These are phyloP conservation scores for Clavispora santaluciae DNA, from an alignment of 805 yeast genomes.

Conservation along the genomic window DNA sequence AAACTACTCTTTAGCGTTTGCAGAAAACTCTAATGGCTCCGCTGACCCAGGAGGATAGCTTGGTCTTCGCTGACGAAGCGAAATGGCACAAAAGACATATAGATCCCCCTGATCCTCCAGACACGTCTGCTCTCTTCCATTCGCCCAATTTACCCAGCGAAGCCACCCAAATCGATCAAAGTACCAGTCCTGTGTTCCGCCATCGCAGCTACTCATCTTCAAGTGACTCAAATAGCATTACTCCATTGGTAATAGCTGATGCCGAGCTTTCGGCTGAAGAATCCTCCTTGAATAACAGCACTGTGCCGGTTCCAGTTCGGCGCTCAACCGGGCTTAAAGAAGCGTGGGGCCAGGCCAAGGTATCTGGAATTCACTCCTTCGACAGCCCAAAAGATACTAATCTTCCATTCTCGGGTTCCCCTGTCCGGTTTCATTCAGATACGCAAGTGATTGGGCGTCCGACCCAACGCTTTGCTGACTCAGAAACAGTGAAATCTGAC, in stretches of 20 bases:
- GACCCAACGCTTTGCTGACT: not conserved
- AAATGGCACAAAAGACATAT: not conserved
- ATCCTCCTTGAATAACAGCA: too few relatives aligned
- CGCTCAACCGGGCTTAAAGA: not conserved
- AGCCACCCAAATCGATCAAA: slow-evolving; percentile 8
- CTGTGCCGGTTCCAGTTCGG: too few relatives aligned
- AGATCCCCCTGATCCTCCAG: slow-evolving; percentile 4
- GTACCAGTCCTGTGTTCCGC: slow-evolving; percentile 3
- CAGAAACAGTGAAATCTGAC: not conserved
- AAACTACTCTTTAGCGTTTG: not conserved
- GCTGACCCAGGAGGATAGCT: slow-evolving; percentile 21
- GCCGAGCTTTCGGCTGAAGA: too few relatives aligned
- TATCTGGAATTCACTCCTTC: not conserved
- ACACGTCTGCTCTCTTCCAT: slow-evolving; percentile 1
- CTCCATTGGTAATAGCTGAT: not conserved
- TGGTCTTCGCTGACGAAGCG: slow-evolving; percentile 25
- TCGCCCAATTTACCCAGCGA: slow-evolving; percentile 1
- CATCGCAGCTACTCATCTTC: slow-evolving; percentile 2
- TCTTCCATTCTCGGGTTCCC: not conserved
- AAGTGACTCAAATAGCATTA: not conserved
- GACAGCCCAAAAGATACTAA: not conserved
- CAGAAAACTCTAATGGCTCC: not conserved
- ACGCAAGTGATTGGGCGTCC: slow-evolving; percentile 3
- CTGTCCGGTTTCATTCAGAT: not conserved
- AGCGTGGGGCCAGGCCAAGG: not conserved